These are phyloP conservation scores for Globisporangium emineosum DNA, from an alignment of 352 stramenopile genomes.

Conservation along the genomic window DNA sequence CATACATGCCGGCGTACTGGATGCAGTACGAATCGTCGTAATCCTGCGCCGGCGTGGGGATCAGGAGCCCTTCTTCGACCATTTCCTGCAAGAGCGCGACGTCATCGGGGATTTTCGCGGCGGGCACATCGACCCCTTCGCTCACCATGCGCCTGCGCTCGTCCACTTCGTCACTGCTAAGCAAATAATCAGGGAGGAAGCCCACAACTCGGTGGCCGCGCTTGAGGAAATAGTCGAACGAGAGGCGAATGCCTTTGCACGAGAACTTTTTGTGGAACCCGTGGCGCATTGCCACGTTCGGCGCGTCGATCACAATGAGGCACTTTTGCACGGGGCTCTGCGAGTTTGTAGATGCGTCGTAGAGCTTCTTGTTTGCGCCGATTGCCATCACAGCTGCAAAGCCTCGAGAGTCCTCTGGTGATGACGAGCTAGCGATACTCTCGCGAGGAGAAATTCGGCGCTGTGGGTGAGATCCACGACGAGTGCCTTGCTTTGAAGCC, in stretches of 20 bases:
- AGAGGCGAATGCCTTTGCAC: slow-evolving; percentile 66
- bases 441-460: background rate
- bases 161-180: slow-evolving; percentile 51
- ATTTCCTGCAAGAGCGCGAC: slow-evolving; percentile 62
- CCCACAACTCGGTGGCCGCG: slow-evolving; percentile 75
- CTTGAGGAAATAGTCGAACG: slow-evolving; percentile 64
- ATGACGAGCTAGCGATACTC: background rate
- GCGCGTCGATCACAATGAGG: slow-evolving; percentile 64
- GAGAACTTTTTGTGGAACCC: slow-evolving; percentile 76
- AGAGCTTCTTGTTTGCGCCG: slow-evolving; percentile 26
- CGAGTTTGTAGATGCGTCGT: slow-evolving; percentile 22
- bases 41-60: slow-evolving; percentile 82
- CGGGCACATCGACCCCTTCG: slow-evolving; percentile 27
- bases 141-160: slow-evolving; percentile 24
- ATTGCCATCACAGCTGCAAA: slow-evolving; percentile 50
- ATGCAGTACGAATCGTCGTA: slow-evolving; percentile 92
- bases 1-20: slow-evolving; percentile 73
- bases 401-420: slow-evolving; percentile 13
- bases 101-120: slow-evolving; percentile 71
- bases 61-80: slow-evolving; percentile 64
- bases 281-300: slow-evolving; percentile 84
- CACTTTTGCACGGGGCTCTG: slow-evolving; percentile 24
- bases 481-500: background rate
- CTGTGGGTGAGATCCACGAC: slow-evolving; percentile 1
- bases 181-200: slow-evolving; percentile 83